phyloP scores from a whole-genome alignment of 73 alveolate species.

The Tetrahymena elliotti region DNA sequence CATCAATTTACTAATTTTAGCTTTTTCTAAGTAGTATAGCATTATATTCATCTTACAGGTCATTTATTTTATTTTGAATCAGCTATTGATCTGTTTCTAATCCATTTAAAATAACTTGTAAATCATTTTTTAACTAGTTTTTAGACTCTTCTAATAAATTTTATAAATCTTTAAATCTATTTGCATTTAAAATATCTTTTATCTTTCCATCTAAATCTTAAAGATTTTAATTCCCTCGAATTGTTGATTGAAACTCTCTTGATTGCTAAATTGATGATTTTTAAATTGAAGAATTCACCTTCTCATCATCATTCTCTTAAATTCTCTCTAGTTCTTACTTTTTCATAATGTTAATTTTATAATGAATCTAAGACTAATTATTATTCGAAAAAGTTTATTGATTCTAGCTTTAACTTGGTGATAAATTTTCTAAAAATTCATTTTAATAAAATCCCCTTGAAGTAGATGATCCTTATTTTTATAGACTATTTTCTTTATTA shows the following conservation, averaged over 20 bases:
- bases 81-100: background rate
- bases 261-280: background rate
- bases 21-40: background rate
- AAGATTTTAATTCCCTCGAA: background rate
- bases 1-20: background rate
- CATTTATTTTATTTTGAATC: background rate
- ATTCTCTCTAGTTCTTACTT: background rate
- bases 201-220: background rate
- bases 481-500: background rate
- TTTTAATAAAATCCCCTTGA: background rate
- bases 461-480: background rate
- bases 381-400: background rate
- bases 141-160: background rate
- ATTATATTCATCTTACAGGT: background rate
- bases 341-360: background rate
- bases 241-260: background rate
- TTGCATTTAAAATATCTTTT: background rate
- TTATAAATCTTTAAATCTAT: background rate
- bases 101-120: background rate
- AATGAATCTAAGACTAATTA: background rate
- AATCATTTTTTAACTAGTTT: background rate
- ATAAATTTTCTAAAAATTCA: background rate
- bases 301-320: background rate
- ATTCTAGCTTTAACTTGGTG: background rate
- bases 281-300: background rate